Percentiles rank a stretch among this genome's conserved stretches.
Conservation (phyloP, 257 asterid genomes). For the Solanum neorickii region DNA sequence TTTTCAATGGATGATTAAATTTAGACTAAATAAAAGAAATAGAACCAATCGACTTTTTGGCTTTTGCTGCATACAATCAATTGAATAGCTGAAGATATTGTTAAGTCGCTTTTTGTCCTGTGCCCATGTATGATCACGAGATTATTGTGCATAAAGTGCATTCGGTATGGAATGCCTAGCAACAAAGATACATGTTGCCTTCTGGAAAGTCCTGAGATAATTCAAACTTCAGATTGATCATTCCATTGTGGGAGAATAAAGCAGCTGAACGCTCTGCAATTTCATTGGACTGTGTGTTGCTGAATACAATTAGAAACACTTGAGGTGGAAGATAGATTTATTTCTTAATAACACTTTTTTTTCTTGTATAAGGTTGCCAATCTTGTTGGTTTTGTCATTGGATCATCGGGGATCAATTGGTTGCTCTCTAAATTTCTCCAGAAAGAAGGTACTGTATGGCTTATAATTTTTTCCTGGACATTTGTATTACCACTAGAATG, state of each 20-base stretch:
- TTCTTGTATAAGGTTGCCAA: constrained; percentile 60
- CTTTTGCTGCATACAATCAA: background rate
- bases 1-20: background rate
- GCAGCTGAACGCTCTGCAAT: background rate
- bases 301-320: background rate
- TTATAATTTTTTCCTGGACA: background rate
- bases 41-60: background rate
- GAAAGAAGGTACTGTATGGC: constrained; percentile 41
- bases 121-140: background rate
- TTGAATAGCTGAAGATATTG: background rate
- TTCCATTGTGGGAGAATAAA: background rate
- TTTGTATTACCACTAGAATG: background rate
- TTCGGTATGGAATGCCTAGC: background rate
- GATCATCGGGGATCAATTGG: constrained; percentile 93
- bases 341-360: constrained; percentile 10
- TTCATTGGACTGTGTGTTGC: background rate
- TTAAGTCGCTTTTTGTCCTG: background rate
- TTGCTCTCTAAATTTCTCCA: constrained; percentile 59
- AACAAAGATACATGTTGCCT: background rate
- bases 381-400: constrained; percentile 92
- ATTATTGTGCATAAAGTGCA: background rate
- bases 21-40: background rate
- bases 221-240: background rate
- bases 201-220: background rate
- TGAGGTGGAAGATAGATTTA: background rate